Evolutionary conservation across 148 eudicot genomes (phyloP), one percentile per base, ranked within the genome.

Genomic region (Rhododendron ferrugineum): DNA sequence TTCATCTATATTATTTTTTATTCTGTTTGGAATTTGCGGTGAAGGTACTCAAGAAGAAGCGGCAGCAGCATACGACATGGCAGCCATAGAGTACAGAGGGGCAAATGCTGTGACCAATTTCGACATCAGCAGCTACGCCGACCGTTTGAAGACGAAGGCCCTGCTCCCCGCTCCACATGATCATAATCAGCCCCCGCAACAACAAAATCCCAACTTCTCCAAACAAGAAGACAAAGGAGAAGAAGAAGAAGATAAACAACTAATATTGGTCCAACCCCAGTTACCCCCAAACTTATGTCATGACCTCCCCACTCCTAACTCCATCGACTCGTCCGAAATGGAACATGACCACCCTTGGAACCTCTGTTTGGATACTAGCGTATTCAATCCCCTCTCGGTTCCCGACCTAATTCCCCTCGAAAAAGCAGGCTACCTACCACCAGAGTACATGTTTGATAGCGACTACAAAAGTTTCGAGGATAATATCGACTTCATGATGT

Each of bases 21-120:
- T 32, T 54, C 62, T 74, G 26, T 49, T 73, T 80, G 80, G 18
- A 66, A 52, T 54, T 60, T 23, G 66, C 14, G 14, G 68, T 77
- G 78, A 79, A 96, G 99, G 93, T 90, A 94, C 99, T 60, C 97
- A 96, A 87, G 99, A 96, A 87, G 99, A 96, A 92, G 99, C 99
- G 37, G 99, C 99, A 3, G 93, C 86, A 85, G 99, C 99, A 40
- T 96, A 96, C 84, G 99, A 96, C 87, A 84, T 94, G 87, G 99
- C 99, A 34, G 99, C 99, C 83, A 96, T 96, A 13, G 92, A 95
- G 87, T 92, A 92, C 85, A 90, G 99, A 62, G 99, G 99, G 8
- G 85, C 92, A 74, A 96, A 95, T 79, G 99, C 99, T 23, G 98
- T 96, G 58, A 96, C 99, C 81, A 96, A 95, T 84, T 96, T 96